These are phyloP conservation scores for Fusarium pseudonygamai DNA, from an alignment of 2,329 filamentous ascomycete species.

Conservation along the genomic window DNA sequence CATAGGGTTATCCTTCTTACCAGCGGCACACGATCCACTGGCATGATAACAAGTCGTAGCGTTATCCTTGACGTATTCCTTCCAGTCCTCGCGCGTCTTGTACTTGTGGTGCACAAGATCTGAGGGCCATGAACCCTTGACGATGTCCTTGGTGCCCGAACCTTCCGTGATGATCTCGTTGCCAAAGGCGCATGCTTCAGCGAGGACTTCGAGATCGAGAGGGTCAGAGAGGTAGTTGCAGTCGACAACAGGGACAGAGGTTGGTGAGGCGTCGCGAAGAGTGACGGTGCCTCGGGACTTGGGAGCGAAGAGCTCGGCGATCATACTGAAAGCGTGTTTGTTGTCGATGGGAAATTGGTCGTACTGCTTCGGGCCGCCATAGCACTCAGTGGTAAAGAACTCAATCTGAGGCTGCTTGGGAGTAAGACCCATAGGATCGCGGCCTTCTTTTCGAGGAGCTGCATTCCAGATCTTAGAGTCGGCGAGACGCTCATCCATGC, in stretches of 20 bases:
- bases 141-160: constrained; percentile 64
- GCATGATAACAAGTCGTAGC: constrained; percentile 63
- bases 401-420: constrained; percentile 67
- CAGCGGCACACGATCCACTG: constrained; percentile 48
- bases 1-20: constrained; percentile 55
- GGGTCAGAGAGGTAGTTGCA: constrained; percentile 67
- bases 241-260: constrained; percentile 64
- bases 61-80: constrained; percentile 64
- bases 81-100: constrained; percentile 63
- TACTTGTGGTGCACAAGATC: constrained; percentile 61
- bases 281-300: constrained; percentile 65
- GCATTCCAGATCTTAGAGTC: constrained; percentile 64
- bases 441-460: constrained; percentile 57
- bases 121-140: constrained; percentile 68
- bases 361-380: constrained; percentile 68
- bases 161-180: constrained; percentile 70
- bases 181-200: constrained; percentile 65
- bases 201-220: constrained; percentile 66
- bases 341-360: constrained; percentile 61
- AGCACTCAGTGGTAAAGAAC: constrained; percentile 70
- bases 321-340: constrained; percentile 66
- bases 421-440: constrained; percentile 71
- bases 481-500: constrained; percentile 67
- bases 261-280: constrained; percentile 58
- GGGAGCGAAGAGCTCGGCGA: constrained; percentile 66